Percentiles rank a stretch among this genome's conserved stretches.
Conservation (phyloP, 441 rosid genomes). For the Aleurites moluccanus region DNA sequence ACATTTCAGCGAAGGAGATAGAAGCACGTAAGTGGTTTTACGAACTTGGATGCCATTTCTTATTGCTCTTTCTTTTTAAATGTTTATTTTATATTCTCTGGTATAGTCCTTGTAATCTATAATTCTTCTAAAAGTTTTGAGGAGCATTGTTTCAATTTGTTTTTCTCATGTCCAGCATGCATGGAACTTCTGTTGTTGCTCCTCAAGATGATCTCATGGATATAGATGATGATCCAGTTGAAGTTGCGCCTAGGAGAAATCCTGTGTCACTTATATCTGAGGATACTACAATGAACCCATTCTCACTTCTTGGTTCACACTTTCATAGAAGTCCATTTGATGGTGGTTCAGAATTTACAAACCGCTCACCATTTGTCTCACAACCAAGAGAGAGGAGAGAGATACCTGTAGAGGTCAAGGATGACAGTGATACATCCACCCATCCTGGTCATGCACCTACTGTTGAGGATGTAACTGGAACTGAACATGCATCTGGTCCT, state of each 20-base stretch:
- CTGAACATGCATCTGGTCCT: conserved; percentile 45
- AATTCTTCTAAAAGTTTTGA: background rate
- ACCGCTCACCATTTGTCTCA: conserved; percentile 51
- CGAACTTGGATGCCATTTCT: background rate
- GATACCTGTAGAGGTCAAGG: conserved; percentile 83
- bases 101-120: background rate
- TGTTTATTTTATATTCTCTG: background rate
- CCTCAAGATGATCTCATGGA: conserved; percentile 74
- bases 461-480: conserved; percentile 75
- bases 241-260: conserved; percentile 33
- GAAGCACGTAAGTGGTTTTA: conserved; percentile 49
- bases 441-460: conserved; percentile 55
- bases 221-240: conserved; percentile 80
- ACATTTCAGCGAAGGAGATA: conserved; percentile 81
- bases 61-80: conserved; percentile 9
- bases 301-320: conserved; percentile 53
- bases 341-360: conserved; percentile 44
- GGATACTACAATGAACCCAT: conserved; percentile 38
- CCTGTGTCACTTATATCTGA: conserved; percentile 40
- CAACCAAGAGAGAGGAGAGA: conserved; percentile 85
- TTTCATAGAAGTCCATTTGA: conserved; percentile 42
- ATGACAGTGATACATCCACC: conserved; percentile 52
- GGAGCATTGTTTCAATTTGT: conserved; percentile 6
- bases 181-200: conserved; percentile 38
- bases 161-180: conserved; percentile 35